Conservation (phyloP, 148 eudicot genomes). For the Talinum fruticosum region DNA sequence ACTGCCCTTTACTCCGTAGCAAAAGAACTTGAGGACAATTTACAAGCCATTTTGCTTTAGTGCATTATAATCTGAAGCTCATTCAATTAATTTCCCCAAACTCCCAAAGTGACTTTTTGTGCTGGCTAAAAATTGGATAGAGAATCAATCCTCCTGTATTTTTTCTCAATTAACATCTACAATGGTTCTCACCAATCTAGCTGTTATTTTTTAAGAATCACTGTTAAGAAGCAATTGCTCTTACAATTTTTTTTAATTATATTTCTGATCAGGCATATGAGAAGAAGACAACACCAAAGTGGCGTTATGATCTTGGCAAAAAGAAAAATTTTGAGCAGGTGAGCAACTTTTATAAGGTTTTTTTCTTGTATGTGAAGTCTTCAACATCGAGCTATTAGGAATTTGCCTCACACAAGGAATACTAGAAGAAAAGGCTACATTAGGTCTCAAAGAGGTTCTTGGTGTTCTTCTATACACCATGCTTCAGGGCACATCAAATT, state of each 20-base stretch:
- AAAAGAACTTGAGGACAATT: no score
- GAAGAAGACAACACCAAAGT: constrained; percentile 81
- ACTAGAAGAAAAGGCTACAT: background rate
- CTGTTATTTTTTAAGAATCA: background rate
- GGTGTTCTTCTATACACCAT: background rate
- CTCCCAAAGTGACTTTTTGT: background rate
- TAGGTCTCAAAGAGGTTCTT: background rate
- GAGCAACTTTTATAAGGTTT: constrained; percentile 6
- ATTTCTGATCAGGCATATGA: constrained; percentile 74
- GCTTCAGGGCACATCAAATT: background rate
- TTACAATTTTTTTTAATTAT: background rate
- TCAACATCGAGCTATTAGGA: background rate
- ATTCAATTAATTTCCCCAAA: no score
- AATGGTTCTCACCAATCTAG: constrained; percentile 8
- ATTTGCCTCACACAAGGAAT: background rate
- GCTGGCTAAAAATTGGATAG: background rate
- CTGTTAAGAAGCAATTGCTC: background rate
- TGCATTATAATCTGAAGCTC: background rate
- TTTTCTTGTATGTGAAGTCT: constrained; percentile 6
- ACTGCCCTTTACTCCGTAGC: no score
- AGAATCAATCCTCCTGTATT: background rate
- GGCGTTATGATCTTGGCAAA: constrained; percentile 92
- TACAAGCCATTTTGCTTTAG: no score
- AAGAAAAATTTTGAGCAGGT: constrained; percentile 98
- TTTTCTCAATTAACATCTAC: background rate